These are phyloP conservation scores for Penicillium sclerotigenum DNA, from an alignment of 2,329 filamentous ascomycete species.

Conservation along the genomic window DNA sequence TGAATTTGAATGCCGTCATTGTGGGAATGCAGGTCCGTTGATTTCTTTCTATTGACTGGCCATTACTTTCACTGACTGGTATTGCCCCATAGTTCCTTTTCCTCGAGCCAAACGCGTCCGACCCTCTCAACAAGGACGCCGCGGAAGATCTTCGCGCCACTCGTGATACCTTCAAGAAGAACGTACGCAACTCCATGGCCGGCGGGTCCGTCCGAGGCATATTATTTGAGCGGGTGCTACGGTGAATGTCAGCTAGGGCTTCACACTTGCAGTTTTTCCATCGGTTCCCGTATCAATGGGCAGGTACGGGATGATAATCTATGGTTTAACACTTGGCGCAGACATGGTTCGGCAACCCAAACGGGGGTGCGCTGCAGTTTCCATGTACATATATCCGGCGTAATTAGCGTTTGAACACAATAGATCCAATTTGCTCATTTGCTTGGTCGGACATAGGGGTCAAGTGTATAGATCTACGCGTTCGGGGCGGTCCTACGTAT, in stretches of 20 bases:
- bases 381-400: constrained; percentile 27
- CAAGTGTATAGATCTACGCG: not conserved
- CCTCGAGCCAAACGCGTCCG: constrained; percentile 92
- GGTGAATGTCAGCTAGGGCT: constrained; percentile 43
- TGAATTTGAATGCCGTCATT: constrained; percentile 95
- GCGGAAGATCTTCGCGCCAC: constrained; percentile 86
- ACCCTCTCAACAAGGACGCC: constrained; percentile 97
- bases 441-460: not conserved
- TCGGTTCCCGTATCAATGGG: not conserved
- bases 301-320: constrained; percentile 14
- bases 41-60: not conserved
- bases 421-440: constrained; percentile 16
- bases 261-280: not conserved
- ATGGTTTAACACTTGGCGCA: constrained; percentile 13
- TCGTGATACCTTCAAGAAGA: constrained; percentile 84
- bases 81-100: constrained; percentile 73
- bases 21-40: constrained; percentile 76
- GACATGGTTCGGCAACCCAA: not conserved
- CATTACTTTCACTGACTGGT: not conserved
- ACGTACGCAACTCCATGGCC: constrained; percentile 78
- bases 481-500: not conserved
- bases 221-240: constrained; percentile 74
- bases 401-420: constrained; percentile 38
- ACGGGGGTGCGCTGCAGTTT: constrained; percentile 15
- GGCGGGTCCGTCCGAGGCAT: constrained; percentile 73